A percentile compares a stretch with the other conserved stretches of the same genome.
Evolutionary conservation across 2,329 filamentous ascomycete genomes (phyloP).

Genomic region (Knufia fluminis): DNA sequence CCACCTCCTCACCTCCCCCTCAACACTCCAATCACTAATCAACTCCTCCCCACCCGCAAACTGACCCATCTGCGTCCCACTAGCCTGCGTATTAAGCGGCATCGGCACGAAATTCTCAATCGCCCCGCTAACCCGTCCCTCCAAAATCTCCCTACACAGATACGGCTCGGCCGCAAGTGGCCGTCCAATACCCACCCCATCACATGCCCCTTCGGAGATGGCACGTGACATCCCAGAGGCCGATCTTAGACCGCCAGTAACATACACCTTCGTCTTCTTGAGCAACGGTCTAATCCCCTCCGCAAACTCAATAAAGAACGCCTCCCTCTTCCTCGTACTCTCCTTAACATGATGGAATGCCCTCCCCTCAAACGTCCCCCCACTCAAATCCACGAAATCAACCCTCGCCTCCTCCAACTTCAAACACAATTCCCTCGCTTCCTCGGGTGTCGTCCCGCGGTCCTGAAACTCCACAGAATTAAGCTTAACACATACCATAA

Average conservation of each 20-base stretch:
- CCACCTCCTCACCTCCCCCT: slow-evolving; percentile 20
- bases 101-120: slow-evolving; percentile 18
- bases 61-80: slow-evolving; percentile 20
- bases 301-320: slow-evolving; percentile 21
- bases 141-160: slow-evolving; percentile 16
- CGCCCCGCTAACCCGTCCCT: slow-evolving; percentile 14
- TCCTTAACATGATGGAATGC: slow-evolving; percentile 20
- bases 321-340: slow-evolving; percentile 16
- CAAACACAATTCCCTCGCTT: slow-evolving; percentile 16
- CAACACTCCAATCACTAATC: slow-evolving; percentile 21
- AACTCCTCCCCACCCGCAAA: slow-evolving; percentile 13
- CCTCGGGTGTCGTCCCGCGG: slow-evolving; percentile 17
- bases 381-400: slow-evolving; percentile 20
- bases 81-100: slow-evolving; percentile 16
- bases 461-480: slow-evolving; percentile 22
- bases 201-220: slow-evolving; percentile 12
- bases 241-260: slow-evolving; percentile 18
- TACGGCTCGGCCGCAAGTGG: slow-evolving; percentile 19
- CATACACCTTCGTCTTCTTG: slow-evolving; percentile 20
- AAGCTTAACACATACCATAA: slow-evolving; percentile 19
- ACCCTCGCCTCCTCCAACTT: slow-evolving; percentile 18
- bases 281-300: slow-evolving; percentile 19
- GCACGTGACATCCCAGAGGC: slow-evolving; percentile 18
- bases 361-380: slow-evolving; percentile 19
- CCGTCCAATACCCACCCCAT: slow-evolving; percentile 19